Conservation (phyloP, 441 rosid genomes). For the Adansonia rubrostipa region DNA sequence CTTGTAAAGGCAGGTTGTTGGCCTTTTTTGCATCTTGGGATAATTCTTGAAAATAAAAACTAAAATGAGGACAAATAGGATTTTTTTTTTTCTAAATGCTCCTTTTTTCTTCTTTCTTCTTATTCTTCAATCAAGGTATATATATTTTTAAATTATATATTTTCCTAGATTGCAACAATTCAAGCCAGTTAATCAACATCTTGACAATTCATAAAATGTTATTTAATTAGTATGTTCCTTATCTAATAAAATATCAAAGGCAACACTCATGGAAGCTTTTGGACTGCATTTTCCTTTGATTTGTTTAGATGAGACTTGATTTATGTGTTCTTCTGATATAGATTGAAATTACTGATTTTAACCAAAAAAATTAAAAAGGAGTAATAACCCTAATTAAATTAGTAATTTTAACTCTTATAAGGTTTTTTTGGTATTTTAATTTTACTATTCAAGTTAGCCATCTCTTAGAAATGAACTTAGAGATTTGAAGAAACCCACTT, state of each 20-base stretch:
- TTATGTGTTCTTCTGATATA: not conserved
- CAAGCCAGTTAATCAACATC: not conserved
- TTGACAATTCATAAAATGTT: not conserved
- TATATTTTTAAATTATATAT: not conserved
- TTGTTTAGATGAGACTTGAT: not conserved
- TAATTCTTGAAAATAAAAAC: not conserved
- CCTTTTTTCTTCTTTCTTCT: not conserved
- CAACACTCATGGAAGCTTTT: not conserved
- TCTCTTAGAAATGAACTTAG: not conserved
- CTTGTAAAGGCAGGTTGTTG: constrained; percentile 12
- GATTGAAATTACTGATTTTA: not conserved
- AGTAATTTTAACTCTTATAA: not conserved
- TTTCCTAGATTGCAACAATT: not conserved
- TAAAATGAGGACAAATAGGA: not conserved
- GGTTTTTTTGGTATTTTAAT: not conserved
- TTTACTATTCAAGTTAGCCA: not conserved
- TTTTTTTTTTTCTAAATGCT: not conserved
- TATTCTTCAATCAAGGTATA: not conserved
- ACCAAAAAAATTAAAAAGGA: not conserved
- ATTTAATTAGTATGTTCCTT: not conserved
- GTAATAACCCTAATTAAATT: not conserved
- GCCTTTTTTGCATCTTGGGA: constrained; percentile 13
- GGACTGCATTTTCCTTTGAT: not conserved
- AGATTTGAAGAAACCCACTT: not conserved
- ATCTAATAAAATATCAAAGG: not conserved